Percentiles rank a stretch among this genome's conserved stretches.
Evolutionary conservation across 306 rosid species (phyloP).

Genomic region (Crotalaria pallida): DNA sequence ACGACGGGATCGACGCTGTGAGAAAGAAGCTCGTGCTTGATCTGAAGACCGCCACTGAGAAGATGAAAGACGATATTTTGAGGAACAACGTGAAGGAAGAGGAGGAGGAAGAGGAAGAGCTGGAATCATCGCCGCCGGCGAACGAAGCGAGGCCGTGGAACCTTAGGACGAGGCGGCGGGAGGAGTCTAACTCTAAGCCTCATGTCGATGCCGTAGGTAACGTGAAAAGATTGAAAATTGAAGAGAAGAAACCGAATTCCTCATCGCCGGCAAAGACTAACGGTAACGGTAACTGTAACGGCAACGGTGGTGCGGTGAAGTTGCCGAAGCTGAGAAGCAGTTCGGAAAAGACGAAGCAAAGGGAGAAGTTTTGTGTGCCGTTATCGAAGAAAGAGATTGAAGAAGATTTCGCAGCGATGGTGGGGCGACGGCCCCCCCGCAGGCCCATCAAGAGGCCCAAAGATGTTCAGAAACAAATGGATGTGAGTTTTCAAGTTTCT

Average conservation of each 20-base stretch:
- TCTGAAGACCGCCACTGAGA: slow-evolving; percentile 51
- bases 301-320: slow-evolving; percentile 23
- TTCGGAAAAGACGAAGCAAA: slow-evolving; percentile 38
- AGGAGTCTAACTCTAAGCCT: slow-evolving; percentile 43
- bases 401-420: slow-evolving; percentile 58
- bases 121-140: neutral
- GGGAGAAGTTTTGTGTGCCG: slow-evolving; percentile 39
- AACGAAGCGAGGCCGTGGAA: slow-evolving; percentile 50
- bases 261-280: slow-evolving; percentile 46
- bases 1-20: slow-evolving; percentile 63
- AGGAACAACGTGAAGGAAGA: neutral
- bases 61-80: slow-evolving; percentile 55
- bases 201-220: slow-evolving; percentile 18
- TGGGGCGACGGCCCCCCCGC: slow-evolving; percentile 59
- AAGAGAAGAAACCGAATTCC: slow-evolving; percentile 31
- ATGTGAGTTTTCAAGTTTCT: slow-evolving; percentile 39
- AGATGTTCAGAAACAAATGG: slow-evolving; percentile 55
- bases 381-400: slow-evolving; percentile 63
- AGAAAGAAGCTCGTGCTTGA: slow-evolving; percentile 62
- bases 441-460: slow-evolving; percentile 63
- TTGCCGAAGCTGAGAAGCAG: slow-evolving; percentile 35
- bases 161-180: slow-evolving; percentile 54
- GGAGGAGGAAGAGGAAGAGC: neutral
- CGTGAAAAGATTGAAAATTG: slow-evolving; percentile 38
- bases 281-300: slow-evolving; percentile 10